Percentiles rank a stretch among this genome's conserved stretches.
Conservation (phyloP, 345 rosid genomes). For the Psidium friedrichsthalianum region DNA sequence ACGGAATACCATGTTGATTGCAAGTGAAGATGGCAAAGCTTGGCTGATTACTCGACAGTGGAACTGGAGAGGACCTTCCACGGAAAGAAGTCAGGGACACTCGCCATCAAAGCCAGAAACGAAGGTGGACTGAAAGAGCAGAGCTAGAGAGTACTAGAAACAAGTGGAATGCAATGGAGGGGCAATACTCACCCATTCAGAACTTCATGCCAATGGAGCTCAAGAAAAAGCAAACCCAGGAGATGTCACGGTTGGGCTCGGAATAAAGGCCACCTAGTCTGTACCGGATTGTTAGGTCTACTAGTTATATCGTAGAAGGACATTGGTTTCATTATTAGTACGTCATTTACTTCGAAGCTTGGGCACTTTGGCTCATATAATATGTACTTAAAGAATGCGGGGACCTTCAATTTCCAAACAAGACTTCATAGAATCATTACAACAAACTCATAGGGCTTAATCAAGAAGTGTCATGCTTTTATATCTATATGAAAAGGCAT, state of each 20-base stretch:
- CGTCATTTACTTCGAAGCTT: too few relatives aligned
- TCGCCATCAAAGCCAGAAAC: background rate
- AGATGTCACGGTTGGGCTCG: background rate
- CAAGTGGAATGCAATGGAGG: background rate
- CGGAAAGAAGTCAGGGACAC: background rate
- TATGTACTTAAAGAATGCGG: too few relatives aligned
- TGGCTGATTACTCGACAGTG: background rate
- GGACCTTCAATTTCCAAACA: too few relatives aligned
- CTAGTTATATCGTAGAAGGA: too few relatives aligned
- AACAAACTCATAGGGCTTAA: too few relatives aligned
- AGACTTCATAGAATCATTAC: too few relatives aligned
- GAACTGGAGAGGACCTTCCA: background rate
- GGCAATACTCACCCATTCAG: background rate
- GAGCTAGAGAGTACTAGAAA: background rate
- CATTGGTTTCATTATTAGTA: too few relatives aligned
- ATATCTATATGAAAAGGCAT: too few relatives aligned
- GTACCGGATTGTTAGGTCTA: background rate
- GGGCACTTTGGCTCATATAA: too few relatives aligned
- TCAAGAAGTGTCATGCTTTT: too few relatives aligned
- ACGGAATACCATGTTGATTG: background rate
- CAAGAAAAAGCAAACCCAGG: background rate
- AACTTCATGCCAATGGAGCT: background rate
- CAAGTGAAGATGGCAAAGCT: background rate
- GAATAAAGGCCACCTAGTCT: background rate
- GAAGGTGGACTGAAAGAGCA: background rate